Percentiles rank a stretch among this genome's conserved stretches.
These are phyloP conservation scores for Ustilago hordei DNA, from an alignment of 1,284 basidiomycete species.

Conservation along the genomic window DNA sequence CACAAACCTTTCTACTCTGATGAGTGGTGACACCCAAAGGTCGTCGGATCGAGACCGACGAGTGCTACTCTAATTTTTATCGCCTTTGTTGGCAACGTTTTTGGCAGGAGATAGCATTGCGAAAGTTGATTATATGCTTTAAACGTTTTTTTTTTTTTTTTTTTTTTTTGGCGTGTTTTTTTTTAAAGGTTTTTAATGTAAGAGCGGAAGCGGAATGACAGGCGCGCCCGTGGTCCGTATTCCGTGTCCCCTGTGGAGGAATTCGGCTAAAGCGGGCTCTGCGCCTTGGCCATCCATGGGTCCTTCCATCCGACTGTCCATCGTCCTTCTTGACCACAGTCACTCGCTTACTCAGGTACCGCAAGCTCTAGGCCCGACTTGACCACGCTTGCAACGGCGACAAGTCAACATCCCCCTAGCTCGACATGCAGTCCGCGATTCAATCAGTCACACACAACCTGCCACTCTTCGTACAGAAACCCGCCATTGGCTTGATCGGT, in stretches of 20 bases:
- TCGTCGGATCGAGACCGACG: constrained; percentile 61
- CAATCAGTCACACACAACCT: constrained; percentile 73
- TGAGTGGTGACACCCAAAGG: constrained; percentile 51
- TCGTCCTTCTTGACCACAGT: background rate
- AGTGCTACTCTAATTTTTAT: constrained; percentile 50
- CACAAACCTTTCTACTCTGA: constrained; percentile 28
- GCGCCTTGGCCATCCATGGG: constrained; percentile 2
- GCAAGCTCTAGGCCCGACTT: background rate
- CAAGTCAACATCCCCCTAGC: background rate
- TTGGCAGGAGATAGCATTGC: no score
- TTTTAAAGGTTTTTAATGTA: background rate
- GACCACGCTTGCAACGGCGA: no score
- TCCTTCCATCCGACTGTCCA: background rate
- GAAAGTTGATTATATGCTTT: background rate
- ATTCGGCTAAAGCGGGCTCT: background rate
- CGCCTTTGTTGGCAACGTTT: background rate
- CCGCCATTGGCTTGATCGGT: constrained; percentile 84
- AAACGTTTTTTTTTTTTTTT: background rate
- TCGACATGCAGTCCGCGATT: constrained; percentile 71
- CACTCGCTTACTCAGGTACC: background rate
- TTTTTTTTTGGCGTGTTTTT: background rate
- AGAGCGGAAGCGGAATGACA: background rate
- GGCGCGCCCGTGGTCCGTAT: background rate
- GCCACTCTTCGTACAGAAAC: constrained; percentile 83
- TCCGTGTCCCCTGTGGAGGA: background rate